These are phyloP conservation scores for Vanrija sp. DNA, from an alignment of 1,284 basidiomycete genomes.

Conservation along the genomic window DNA sequence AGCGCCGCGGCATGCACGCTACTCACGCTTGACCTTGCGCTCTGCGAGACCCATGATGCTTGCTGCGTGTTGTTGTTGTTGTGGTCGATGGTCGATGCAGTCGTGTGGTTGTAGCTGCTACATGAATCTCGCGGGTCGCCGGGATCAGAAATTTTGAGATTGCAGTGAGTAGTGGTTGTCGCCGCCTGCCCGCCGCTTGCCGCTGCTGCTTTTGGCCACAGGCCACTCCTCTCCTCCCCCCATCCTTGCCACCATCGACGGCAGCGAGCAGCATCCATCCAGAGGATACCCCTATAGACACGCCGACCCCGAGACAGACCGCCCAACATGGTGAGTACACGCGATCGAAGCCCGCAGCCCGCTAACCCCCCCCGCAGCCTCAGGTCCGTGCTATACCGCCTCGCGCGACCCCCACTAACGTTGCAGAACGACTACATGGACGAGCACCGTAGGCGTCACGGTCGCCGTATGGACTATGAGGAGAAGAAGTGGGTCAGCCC, in stretches of 20 bases:
- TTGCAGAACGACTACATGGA: conserved; percentile 51
- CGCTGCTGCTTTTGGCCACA: background rate
- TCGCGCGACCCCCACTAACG: conserved; percentile 6
- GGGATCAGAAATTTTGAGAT: conserved; percentile 23
- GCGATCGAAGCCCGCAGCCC: background rate
- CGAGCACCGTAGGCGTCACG: conserved; percentile 49
- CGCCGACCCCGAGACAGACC: background rate
- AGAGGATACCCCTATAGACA: background rate
- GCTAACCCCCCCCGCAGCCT: conserved; percentile 30
- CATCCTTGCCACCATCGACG: background rate
- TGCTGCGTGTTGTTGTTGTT: background rate
- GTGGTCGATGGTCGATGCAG: background rate
- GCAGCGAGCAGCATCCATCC: background rate
- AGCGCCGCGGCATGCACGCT: background rate
- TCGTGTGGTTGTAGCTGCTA: conserved; percentile 1
- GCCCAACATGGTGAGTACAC: conserved; percentile 23
- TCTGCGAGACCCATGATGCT: conserved; percentile 48
- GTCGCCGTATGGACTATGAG: conserved; percentile 49
- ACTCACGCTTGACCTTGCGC: conserved; percentile 48
- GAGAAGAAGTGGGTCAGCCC: conserved; percentile 42
- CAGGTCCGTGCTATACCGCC: conserved; percentile 28
- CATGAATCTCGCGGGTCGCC: conserved; percentile 11
- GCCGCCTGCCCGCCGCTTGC: background rate
- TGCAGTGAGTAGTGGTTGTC: background rate
- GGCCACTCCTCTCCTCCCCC: background rate